Evolutionary conservation across 2,329 filamentous ascomycete genomes (phyloP).

Genomic region (Penicillium polonicum): DNA sequence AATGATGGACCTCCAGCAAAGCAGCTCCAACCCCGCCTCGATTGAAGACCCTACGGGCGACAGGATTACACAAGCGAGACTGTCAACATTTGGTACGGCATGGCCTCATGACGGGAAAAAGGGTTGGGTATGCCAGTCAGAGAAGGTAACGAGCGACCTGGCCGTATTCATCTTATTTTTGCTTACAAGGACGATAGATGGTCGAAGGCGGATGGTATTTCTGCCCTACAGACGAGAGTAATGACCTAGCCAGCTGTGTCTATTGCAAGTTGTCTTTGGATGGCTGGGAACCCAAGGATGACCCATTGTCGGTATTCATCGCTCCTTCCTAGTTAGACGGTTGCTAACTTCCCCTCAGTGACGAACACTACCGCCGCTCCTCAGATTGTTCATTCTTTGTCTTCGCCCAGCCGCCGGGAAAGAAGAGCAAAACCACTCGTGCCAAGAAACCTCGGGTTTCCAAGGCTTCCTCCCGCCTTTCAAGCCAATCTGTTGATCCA

Average conservation of each 20-base stretch:
- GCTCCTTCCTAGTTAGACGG: slow-evolving; percentile 15
- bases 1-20: slow-evolving; percentile 58
- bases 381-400: slow-evolving; percentile 80
- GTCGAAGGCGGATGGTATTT: slow-evolving; percentile 93
- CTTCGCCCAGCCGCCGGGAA: slow-evolving; percentile 56
- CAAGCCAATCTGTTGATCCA: slow-evolving; percentile 50
- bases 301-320: slow-evolving; percentile 67
- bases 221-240: slow-evolving; percentile 76
- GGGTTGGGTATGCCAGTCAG: slow-evolving; percentile 84
- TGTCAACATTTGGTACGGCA: slow-evolving; percentile 74
- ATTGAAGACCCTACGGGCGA: slow-evolving; percentile 72
- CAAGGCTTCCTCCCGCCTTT: slow-evolving; percentile 65
- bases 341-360: slow-evolving; percentile 49
- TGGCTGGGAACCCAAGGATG: slow-evolving; percentile 90
- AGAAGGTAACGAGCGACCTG: slow-evolving; percentile 64
- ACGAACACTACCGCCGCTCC: slow-evolving; percentile 80
- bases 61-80: slow-evolving; percentile 72
- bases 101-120: slow-evolving; percentile 91
- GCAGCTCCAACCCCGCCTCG: slow-evolving; percentile 45
- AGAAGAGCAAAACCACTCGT: slow-evolving; percentile 56
- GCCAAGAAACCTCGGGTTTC: slow-evolving; percentile 60
- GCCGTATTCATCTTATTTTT: slow-evolving; percentile 10
- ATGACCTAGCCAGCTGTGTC: slow-evolving; percentile 86
- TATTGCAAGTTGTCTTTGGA: slow-evolving; percentile 90
- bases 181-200: slow-evolving; percentile 55